Conservation (phyloP, 371 early-diverging fungal genomes). For the Apophysomyces sp. region DNA sequence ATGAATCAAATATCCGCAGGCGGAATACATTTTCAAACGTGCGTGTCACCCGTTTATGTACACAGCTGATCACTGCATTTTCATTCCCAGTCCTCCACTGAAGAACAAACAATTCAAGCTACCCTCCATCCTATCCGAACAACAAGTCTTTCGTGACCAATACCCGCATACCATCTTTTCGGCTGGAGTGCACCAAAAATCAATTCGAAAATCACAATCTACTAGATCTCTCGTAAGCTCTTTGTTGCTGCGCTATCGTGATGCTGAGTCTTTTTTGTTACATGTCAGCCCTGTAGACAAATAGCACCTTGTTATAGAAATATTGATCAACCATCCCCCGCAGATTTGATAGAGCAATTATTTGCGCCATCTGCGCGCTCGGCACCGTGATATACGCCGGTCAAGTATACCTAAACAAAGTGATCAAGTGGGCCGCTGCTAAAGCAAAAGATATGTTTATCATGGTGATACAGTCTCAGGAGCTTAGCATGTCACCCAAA, state of each 20-base stretch:
- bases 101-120: constrained; percentile 5
- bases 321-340: constrained; percentile 32
- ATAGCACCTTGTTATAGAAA: constrained; percentile 10
- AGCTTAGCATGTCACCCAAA: no score
- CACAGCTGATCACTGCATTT: constrained; percentile 6
- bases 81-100: constrained; percentile 8
- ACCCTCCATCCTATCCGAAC: neutral
- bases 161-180: neutral
- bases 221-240: constrained; percentile 29
- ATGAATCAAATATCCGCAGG: constrained; percentile 43
- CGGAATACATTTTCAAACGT: constrained; percentile 39
- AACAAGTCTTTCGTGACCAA: neutral
- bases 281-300: constrained; percentile 23
- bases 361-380: constrained; percentile 17
- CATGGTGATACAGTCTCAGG: no score
- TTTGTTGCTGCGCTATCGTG: neutral
- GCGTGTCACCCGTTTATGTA: constrained; percentile 14
- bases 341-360: constrained; percentile 35
- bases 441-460: no score
- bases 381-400: neutral
- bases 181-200: neutral
- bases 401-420: no score
- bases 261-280: neutral
- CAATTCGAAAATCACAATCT: constrained; percentile 23
- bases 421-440: no score